Conservation (phyloP, 2,329 filamentous ascomycete genomes). For the Metarhizium guizhouense region DNA sequence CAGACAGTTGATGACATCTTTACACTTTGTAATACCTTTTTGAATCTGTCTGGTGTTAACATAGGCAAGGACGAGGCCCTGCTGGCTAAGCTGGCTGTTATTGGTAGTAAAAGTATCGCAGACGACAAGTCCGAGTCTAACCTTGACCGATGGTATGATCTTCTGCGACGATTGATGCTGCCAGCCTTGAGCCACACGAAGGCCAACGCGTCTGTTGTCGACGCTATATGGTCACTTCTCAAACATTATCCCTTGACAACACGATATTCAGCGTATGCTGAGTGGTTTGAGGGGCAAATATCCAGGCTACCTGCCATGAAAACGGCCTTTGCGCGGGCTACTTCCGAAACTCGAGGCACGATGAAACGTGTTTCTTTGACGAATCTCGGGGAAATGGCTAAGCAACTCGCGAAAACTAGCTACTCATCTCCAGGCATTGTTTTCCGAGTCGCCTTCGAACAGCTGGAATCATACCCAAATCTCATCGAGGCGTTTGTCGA, state of each 20-base stretch:
- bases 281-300: constrained; percentile 78
- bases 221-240: constrained; percentile 78
- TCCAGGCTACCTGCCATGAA: constrained; percentile 72
- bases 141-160: constrained; percentile 68
- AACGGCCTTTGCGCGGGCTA: constrained; percentile 66
- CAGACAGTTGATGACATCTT: constrained; percentile 88
- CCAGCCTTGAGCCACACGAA: constrained; percentile 82
- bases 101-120: constrained; percentile 66
- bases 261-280: constrained; percentile 82
- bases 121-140: constrained; percentile 65
- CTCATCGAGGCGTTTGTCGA: constrained; percentile 92
- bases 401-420: constrained; percentile 84
- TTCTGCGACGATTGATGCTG: constrained; percentile 76
- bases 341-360: constrained; percentile 70
- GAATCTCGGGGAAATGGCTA: constrained; percentile 78
- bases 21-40: constrained; percentile 70
- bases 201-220: constrained; percentile 73
- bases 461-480: constrained; percentile 91
- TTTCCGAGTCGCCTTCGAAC: constrained; percentile 78
- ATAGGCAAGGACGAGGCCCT: constrained; percentile 78
- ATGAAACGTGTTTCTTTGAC: constrained; percentile 86
- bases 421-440: constrained; percentile 85
- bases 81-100: constrained; percentile 73
- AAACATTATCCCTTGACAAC: constrained; percentile 66
- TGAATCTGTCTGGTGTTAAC: constrained; percentile 80